These are phyloP conservation scores for Spinacia oleracea DNA, from an alignment of 179 eudicot species.

Conservation along the genomic window DNA sequence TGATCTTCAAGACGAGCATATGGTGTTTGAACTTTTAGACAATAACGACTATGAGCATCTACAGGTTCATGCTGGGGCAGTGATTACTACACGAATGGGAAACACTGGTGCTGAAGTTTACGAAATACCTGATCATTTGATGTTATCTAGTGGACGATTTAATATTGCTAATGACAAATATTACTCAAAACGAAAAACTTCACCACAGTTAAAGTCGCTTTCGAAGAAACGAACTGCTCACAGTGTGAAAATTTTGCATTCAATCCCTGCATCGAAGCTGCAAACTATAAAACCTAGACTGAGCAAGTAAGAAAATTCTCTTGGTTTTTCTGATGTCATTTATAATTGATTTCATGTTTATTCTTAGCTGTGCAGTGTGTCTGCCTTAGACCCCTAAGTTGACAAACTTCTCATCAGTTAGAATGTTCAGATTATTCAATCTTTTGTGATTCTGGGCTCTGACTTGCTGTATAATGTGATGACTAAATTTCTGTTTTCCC, in stretches of 20 bases:
- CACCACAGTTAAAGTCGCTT: slow-evolving; percentile 84
- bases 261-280: slow-evolving; percentile 80
- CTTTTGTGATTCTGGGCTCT: too few relatives aligned
- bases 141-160: slow-evolving; percentile 55
- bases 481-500: too few relatives aligned
- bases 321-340: not conserved
- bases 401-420: not conserved
- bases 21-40: slow-evolving; percentile 91
- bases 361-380: slow-evolving; percentile 4
- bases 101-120: slow-evolving; percentile 41
- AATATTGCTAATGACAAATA: slow-evolving; percentile 92
- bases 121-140: slow-evolving; percentile 61
- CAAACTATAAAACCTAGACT: slow-evolving; percentile 89
- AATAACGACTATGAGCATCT: slow-evolving; percentile 61
- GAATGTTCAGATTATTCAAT: not conserved
- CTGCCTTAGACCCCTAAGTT: not conserved
- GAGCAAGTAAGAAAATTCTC: slow-evolving; percentile 73
- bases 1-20: slow-evolving; percentile 95
- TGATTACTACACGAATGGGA: slow-evolving; percentile 58
- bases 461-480: too few relatives aligned
- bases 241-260: slow-evolving; percentile 88
- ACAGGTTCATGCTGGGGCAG: slow-evolving; percentile 86
- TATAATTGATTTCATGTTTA: not conserved
- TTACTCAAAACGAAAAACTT: slow-evolving; percentile 80
- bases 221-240: slow-evolving; percentile 85